Percentiles rank a stretch among this genome's conserved stretches.
Evolutionary conservation across 1,284 basidiomycete species (phyloP).

Genomic region (Apiotrichum sp.): DNA sequence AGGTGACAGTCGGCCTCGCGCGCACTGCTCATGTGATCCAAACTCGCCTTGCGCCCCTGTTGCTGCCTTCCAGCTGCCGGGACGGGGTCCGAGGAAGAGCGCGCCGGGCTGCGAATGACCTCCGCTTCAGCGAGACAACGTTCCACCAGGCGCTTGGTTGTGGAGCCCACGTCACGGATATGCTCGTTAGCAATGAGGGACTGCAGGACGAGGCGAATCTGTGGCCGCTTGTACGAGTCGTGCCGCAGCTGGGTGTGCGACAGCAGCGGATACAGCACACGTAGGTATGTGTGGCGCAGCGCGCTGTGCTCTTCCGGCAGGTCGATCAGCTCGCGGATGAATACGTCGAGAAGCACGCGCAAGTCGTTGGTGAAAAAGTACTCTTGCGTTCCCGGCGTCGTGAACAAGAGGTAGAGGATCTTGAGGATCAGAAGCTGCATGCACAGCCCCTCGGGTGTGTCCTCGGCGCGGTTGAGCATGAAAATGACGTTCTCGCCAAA

Average conservation of each 20-base stretch:
- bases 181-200: conserved; percentile 66
- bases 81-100: not conserved
- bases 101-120: not conserved
- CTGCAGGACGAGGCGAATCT: conserved; percentile 78
- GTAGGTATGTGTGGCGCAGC: conserved; percentile 93
- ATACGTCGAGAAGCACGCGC: conserved; percentile 91
- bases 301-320: conserved; percentile 90
- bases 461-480: conserved; percentile 91
- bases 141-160: conserved; percentile 85
- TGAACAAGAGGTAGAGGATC: conserved; percentile 89
- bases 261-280: conserved; percentile 89
- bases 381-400: conserved; percentile 84
- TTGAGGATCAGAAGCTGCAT: conserved; percentile 94
- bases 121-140: conserved; percentile 59
- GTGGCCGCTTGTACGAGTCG: conserved; percentile 82
- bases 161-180: conserved; percentile 74
- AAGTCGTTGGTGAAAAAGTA: conserved; percentile 99
- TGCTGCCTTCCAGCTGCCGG: not conserved
- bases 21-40: not conserved
- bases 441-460: conserved; percentile 81
- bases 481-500: conserved; percentile 99
- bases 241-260: conserved; percentile 85
- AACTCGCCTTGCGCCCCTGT: not conserved
- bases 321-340: conserved; percentile 83
- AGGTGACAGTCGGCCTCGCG: not conserved